A percentile compares a stretch with the other conserved stretches of the same genome.
phyloP scores from a whole-genome alignment of 345 rosid species.

The Ailanthus altissimus region DNA sequence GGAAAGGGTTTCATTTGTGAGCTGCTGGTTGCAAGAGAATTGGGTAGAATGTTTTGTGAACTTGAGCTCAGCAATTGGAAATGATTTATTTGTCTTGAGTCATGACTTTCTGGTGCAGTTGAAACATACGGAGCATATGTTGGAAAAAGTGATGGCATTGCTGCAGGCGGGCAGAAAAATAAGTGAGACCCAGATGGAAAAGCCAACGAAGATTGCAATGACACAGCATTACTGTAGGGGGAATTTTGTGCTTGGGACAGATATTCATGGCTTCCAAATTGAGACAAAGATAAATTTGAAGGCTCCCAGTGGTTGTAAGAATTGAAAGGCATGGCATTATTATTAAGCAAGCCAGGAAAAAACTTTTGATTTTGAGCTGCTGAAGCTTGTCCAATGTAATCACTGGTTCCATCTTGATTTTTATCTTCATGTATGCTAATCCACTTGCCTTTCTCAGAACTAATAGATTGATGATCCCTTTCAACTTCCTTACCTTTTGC shows the following conservation, averaged over 20 bases:
- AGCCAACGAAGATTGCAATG: conserved; percentile 35
- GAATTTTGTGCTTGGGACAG: conserved; percentile 49
- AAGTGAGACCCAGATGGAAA: conserved; percentile 48
- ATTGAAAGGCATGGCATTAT: conserved; percentile 36
- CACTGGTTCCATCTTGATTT: conserved; percentile 38
- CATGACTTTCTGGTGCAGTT: conserved; percentile 28
- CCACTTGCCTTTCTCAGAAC: conserved; percentile 67
- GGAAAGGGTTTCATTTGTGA: conserved; percentile 43
- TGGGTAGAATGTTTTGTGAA: conserved; percentile 40
- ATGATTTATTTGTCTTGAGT: conserved; percentile 37
- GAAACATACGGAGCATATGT: conserved; percentile 48
- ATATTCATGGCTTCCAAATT: conserved; percentile 62
- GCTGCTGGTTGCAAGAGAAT: conserved; percentile 37
- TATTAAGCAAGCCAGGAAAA: conserved; percentile 41
- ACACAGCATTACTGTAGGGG: conserved; percentile 16
- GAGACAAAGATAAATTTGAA: conserved; percentile 67
- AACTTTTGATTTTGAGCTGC: neutral
- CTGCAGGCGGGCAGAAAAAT: conserved; percentile 59
- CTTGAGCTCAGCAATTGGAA: conserved; percentile 46
- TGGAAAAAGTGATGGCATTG: conserved; percentile 59
- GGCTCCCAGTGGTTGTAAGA: conserved; percentile 61
- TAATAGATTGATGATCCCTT: conserved; percentile 21
- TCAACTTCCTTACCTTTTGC: conserved; percentile 40
- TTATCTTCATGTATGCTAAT: conserved; percentile 43
- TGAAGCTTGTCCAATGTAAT: conserved; percentile 38